A percentile compares a stretch with the other conserved stretches of the same genome.
These are phyloP conservation scores for Rhynchospora breviuscula DNA, from an alignment of 176 grass and related monocot genomes.

Conservation along the genomic window DNA sequence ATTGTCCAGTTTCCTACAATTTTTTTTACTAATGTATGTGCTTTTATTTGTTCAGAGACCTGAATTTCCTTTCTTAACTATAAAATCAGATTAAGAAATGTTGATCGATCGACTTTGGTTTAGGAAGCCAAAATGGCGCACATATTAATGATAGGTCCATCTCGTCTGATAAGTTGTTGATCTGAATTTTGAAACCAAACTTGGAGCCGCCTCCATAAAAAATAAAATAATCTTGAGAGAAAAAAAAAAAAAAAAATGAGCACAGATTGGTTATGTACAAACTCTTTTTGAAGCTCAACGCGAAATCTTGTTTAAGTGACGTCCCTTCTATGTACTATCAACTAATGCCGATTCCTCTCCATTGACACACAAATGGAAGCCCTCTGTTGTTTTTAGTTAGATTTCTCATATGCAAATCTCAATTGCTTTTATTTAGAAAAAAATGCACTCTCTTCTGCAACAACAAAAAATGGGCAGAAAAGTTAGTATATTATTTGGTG, in stretches of 20 bases:
- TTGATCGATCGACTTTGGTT: background rate
- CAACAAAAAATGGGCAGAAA: background rate
- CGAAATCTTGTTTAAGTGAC: conserved; percentile 17
- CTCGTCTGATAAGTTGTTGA: background rate
- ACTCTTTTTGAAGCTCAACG: conserved; percentile 10
- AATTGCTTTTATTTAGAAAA: background rate
- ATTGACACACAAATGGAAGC: background rate
- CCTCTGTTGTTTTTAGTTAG: background rate
- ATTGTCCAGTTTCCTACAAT: background rate
- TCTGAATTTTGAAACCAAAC: background rate
- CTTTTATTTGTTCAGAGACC: background rate
- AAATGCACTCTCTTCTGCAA: background rate
- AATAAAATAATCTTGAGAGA: background rate
- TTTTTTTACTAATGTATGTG: background rate
- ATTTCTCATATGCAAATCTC: background rate
- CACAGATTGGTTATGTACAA: background rate
- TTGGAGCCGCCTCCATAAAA: background rate
- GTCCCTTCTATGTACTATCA: background rate
- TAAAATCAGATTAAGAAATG: background rate
- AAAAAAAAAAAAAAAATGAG: background rate
- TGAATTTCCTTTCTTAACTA: background rate
- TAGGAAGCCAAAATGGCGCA: background rate
- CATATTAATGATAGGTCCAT: background rate
- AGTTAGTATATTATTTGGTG: background rate
- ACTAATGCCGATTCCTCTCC: background rate